These are phyloP conservation scores for Hymenoscyphus fructigenus DNA, from an alignment of 2,329 filamentous ascomycete species.

Conservation along the genomic window DNA sequence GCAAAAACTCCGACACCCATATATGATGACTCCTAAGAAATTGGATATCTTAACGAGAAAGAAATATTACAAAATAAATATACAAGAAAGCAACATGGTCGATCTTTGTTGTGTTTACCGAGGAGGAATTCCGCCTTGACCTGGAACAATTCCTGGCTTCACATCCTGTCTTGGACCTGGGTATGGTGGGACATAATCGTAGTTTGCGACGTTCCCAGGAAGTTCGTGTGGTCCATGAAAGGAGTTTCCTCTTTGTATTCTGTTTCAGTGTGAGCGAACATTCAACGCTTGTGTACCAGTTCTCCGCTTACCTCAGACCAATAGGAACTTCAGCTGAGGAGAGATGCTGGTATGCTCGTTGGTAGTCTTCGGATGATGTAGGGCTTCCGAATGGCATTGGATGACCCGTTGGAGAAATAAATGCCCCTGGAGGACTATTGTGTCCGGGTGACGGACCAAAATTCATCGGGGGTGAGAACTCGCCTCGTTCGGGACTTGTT, in stretches of 20 bases:
- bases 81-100: not conserved
- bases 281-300: not conserved
- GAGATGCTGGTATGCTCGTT: constrained; percentile 7
- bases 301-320: constrained; percentile 13
- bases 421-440: not conserved
- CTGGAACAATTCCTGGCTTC: not conserved
- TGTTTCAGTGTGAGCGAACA: not conserved
- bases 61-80: not conserved
- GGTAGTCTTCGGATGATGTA: constrained; percentile 5
- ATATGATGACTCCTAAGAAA: not conserved
- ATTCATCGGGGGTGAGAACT: constrained; percentile 11
- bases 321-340: constrained; percentile 6
- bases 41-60: not conserved
- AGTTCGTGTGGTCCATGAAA: constrained; percentile 17
- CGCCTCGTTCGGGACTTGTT: constrained; percentile 8
- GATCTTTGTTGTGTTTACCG: not conserved
- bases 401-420: constrained; percentile 6
- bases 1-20: not conserved
- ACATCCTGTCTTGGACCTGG: not conserved
- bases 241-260: constrained; percentile 9
- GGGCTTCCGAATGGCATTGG: constrained; percentile 12
- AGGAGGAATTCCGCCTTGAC: not conserved
- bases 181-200: not conserved
- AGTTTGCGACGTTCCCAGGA: constrained; percentile 2
- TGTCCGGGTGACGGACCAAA: not conserved